Conservation (phyloP, 805 yeast genomes). For the Metschnikowia lunata region DNA sequence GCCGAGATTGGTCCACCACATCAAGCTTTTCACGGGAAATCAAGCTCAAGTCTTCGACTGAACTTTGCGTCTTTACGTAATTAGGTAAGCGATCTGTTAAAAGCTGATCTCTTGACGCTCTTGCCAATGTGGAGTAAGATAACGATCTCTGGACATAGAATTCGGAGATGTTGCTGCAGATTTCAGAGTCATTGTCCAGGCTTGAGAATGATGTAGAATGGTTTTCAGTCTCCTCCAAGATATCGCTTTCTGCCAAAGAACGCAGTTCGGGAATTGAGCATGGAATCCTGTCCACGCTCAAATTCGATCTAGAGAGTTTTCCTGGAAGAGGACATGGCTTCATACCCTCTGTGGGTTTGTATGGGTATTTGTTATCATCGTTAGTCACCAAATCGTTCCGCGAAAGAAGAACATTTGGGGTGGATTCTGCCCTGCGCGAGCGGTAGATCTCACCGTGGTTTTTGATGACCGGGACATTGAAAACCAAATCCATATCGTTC, state of each 20-base stretch:
- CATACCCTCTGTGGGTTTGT: slow-evolving; percentile 14
- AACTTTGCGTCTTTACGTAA: slow-evolving; percentile 36
- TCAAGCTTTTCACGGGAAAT: slow-evolving; percentile 59
- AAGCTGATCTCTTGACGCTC: slow-evolving; percentile 28
- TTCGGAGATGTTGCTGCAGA: slow-evolving; percentile 33
- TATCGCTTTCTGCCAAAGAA: slow-evolving; percentile 1
- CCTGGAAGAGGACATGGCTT: slow-evolving; percentile 20
- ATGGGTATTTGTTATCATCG: slow-evolving; percentile 23
- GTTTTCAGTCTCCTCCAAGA: slow-evolving; percentile 13
- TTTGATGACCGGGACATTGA: slow-evolving; percentile 41
- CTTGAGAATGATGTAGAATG: slow-evolving; percentile 7
- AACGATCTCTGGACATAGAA: slow-evolving; percentile 35
- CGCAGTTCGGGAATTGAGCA: slow-evolving; percentile 6
- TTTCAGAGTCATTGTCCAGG: slow-evolving; percentile 29
- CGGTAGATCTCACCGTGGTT: slow-evolving; percentile 31
- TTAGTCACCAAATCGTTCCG: slow-evolving; percentile 24
- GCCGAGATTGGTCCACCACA: slow-evolving; percentile 56
- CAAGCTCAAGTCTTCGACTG: slow-evolving; percentile 26
- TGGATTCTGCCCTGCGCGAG: slow-evolving; percentile 13
- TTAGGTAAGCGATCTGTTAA: slow-evolving; percentile 35
- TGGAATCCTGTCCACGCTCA: slow-evolving; percentile 6
- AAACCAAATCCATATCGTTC: slow-evolving; percentile 37
- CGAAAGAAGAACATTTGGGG: slow-evolving; percentile 19
- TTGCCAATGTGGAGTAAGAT: slow-evolving; percentile 31
- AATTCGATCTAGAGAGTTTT: slow-evolving; percentile 11